These are phyloP conservation scores for Ligustrum vulgare DNA, from an alignment of 257 asterid species.

Conservation along the genomic window DNA sequence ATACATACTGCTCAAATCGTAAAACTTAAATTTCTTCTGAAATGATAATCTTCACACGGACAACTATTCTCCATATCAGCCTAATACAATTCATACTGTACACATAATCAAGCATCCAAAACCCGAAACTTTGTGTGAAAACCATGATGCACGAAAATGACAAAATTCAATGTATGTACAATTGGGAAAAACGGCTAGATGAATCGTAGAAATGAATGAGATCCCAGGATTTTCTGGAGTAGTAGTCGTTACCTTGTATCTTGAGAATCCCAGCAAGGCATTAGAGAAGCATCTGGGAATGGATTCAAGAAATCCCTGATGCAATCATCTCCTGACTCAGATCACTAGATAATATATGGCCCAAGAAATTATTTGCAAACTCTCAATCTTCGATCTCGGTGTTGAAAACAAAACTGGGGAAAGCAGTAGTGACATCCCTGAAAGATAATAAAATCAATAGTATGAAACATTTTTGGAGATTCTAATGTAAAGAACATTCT, in stretches of 20 bases:
- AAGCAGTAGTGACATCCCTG: constrained; percentile 64
- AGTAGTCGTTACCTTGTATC: background rate
- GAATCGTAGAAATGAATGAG: background rate
- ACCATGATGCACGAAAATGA: background rate
- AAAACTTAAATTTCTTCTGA: no score
- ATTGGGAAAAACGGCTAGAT: background rate
- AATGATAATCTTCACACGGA: no score
- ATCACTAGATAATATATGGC: constrained; percentile 12
- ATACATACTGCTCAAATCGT: no score
- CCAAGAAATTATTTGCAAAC: constrained; percentile 5
- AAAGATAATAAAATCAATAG: constrained; percentile 17
- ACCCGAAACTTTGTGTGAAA: background rate
- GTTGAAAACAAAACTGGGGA: constrained; percentile 72
- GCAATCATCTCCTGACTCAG: background rate
- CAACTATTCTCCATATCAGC: background rate
- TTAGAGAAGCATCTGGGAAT: background rate
- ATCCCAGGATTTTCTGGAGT: background rate
- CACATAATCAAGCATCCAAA: background rate
- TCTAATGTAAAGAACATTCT: background rate
- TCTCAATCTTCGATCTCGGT: constrained; percentile 65
- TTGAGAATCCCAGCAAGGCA: background rate
- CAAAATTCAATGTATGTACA: background rate
- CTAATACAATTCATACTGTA: background rate
- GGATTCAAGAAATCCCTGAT: background rate
- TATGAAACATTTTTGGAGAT: background rate